phyloP scores from a whole-genome alignment of 1,284 basidiomycete genomes.

The Trametes polyzona region DNA sequence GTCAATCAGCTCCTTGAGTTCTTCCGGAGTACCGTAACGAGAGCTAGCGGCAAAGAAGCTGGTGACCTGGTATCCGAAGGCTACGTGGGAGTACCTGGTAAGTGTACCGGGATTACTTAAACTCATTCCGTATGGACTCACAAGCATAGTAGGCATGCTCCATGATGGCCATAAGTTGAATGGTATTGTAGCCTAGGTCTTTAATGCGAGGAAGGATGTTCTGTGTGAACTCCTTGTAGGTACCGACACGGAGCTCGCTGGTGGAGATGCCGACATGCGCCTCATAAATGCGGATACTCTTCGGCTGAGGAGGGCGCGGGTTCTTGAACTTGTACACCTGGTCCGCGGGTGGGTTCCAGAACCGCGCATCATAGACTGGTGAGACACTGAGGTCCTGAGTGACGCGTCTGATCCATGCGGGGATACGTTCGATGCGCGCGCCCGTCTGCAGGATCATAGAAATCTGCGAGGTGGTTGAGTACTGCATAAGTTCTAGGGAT shows the following conservation, averaged over 20 bases:
- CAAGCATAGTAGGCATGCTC: slow-evolving; percentile 99
- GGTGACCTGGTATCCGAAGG: slow-evolving; percentile 98
- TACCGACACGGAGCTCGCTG: slow-evolving; percentile 84
- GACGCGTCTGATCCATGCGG: slow-evolving; percentile 93
- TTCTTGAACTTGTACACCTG: slow-evolving; percentile 86
- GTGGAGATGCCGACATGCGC: slow-evolving; percentile 98
- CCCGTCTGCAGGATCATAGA: slow-evolving; percentile 83
- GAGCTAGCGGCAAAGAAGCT: slow-evolving; percentile 98
- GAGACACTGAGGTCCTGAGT: slow-evolving; percentile 93
- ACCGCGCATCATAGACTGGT: slow-evolving; percentile 94
- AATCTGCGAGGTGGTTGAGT: slow-evolving; percentile 52
- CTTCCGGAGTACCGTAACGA: slow-evolving; percentile 93
- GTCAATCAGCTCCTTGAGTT: slow-evolving; percentile 94
- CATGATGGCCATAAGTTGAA: slow-evolving; percentile 98
- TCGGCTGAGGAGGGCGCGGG: slow-evolving; percentile 68
- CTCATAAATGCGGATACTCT: slow-evolving; percentile 89
- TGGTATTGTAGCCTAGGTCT: slow-evolving; percentile 92
- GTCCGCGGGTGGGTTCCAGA: slow-evolving; percentile 90
- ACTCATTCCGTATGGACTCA: slow-evolving; percentile 43
- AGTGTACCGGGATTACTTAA: background rate
- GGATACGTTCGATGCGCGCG: slow-evolving; percentile 87
- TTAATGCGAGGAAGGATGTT: slow-evolving; percentile 89
- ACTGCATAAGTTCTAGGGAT: background rate
- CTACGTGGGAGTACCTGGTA: slow-evolving; percentile 43
- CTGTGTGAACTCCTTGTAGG: slow-evolving; percentile 93